Base-by-base conservation (phyloP, 2,329 filamentous ascomycete species). In the Gaeumannomyces sp. region DNA sequence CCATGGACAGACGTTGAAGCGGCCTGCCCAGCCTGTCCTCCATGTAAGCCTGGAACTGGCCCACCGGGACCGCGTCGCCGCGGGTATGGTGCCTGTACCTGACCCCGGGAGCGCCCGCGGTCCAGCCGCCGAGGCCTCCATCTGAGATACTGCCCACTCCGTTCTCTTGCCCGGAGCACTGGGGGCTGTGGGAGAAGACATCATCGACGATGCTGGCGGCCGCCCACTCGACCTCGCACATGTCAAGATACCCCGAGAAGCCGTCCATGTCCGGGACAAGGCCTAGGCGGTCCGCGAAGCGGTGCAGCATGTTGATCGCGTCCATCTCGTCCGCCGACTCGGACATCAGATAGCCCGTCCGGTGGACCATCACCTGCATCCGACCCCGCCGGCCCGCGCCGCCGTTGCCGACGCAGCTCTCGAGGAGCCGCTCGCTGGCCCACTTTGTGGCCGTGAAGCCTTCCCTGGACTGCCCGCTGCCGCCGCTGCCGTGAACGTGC, bases 391-490 rank as follows among this genome's bases (percentile, higher is more conserved):
- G 59, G 11, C 14, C 16, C 29, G 59, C 25, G 59, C 13, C 59
- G 29, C 29, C 16, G 58, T 25, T 7, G 59, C 58, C 11, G 58
- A 13, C 50, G 45, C 28, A 64, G 25, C 27, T 61, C 31, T 64
- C 63, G 27, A 64, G 59, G 25, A 31, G 27, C 59, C 45, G 59
- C 59, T 64, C 63, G 13, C 59, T 57, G 27, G 63, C 63, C 63
- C 63, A 64, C 53, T 64, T 64, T 3, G 63, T 61, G 6, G 63
- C 33, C 11, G 63, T 64, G 59, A 64, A 64, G 27, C 59, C 64
- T 57, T 59, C 59, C 27, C 64, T n/a, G 3, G 38, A 45, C 38
- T 45, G 7, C 8, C 33, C 19, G 38, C 38, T 22, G 38, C 38
- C 38, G 38, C 38, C 38, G 13, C 38, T 6, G 38, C 19, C 33